Evolutionary conservation across 768 basidiomycete species (phyloP).

Genomic region (Kondoa malvinella): DNA sequence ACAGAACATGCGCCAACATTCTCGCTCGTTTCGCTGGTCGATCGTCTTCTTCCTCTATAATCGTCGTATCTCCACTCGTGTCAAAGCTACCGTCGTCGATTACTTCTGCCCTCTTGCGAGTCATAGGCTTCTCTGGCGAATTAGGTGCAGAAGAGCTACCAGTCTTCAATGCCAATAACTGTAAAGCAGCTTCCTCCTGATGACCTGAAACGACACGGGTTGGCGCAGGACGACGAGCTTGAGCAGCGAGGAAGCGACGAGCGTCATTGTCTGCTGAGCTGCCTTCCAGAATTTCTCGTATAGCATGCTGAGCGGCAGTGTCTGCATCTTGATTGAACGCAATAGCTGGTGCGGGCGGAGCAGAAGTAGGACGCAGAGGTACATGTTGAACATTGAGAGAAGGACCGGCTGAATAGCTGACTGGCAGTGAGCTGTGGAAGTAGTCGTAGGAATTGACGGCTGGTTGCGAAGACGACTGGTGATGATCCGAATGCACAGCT

Average conservation of each 20-base stretch:
- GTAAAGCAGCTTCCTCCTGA: not conserved
- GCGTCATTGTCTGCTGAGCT: too few species aligned
- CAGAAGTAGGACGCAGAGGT: not conserved
- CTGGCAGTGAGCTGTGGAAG: not conserved
- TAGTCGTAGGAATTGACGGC: not conserved
- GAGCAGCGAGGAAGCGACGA: too few species aligned
- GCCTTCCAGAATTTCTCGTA: too few species aligned
- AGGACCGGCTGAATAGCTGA: not conserved
- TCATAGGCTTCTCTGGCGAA: not conserved
- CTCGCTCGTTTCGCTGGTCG: not conserved
- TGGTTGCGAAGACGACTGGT: not conserved
- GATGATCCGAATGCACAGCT: not conserved
- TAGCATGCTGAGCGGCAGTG: not conserved
- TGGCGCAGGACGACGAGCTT: not conserved
- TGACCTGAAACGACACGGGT: not conserved
- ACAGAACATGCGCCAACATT: not conserved
- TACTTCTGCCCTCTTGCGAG: not conserved
- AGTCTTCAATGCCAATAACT: slow-evolving; percentile 1
- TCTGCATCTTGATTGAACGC: too few species aligned
- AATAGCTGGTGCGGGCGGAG: not conserved
- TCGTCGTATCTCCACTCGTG: not conserved
- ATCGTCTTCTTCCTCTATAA: not conserved
- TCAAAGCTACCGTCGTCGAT: not conserved
- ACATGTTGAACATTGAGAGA: not conserved
- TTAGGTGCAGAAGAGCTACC: slow-evolving; percentile 4